These are phyloP conservation scores for Panicum hallii DNA, from an alignment of 202 grass and related monocot genomes.

Conservation along the genomic window DNA sequence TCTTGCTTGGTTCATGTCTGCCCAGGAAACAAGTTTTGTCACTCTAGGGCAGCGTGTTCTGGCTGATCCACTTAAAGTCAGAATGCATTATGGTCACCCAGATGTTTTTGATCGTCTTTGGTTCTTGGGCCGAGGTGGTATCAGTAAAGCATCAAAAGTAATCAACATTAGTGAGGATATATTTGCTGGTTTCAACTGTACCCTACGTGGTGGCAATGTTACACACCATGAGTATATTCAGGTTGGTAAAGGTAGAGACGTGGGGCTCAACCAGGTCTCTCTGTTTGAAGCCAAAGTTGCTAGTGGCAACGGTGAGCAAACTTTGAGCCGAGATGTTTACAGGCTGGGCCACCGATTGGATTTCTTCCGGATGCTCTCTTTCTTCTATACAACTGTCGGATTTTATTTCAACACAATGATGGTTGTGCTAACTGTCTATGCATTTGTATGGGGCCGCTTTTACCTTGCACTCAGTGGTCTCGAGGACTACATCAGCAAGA, in stretches of 20 bases:
- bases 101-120: slow-evolving; percentile 97
- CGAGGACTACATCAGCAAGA: slow-evolving; percentile 69
- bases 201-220: slow-evolving; percentile 89
- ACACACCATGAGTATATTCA: slow-evolving; percentile 98
- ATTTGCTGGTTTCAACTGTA: slow-evolving; percentile 98
- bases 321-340: slow-evolving; percentile 91
- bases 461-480: slow-evolving; percentile 93
- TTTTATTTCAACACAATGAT: slow-evolving; percentile 99
- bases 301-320: slow-evolving; percentile 96
- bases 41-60: slow-evolving; percentile 91
- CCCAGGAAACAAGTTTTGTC: slow-evolving; percentile 96
- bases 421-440: slow-evolving; percentile 91
- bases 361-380: slow-evolving; percentile 95
- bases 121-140: slow-evolving; percentile 82
- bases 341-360: slow-evolving; percentile 95
- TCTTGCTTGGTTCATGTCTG: slow-evolving; percentile 98
- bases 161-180: slow-evolving; percentile 99
- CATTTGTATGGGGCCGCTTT: slow-evolving; percentile 92
- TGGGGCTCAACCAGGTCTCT: slow-evolving; percentile 92
- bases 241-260: slow-evolving; percentile 95
- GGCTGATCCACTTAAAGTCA: slow-evolving; percentile 85
- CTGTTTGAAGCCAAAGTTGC: slow-evolving; percentile 99
- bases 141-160: slow-evolving; percentile 88
- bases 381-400: slow-evolving; percentile 92
- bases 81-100: slow-evolving; percentile 99